A percentile compares a stretch with the other conserved stretches of the same genome.
Evolutionary conservation across 208 protist species (phyloP).

Genomic region (Trypanosoma melophagium): DNA sequence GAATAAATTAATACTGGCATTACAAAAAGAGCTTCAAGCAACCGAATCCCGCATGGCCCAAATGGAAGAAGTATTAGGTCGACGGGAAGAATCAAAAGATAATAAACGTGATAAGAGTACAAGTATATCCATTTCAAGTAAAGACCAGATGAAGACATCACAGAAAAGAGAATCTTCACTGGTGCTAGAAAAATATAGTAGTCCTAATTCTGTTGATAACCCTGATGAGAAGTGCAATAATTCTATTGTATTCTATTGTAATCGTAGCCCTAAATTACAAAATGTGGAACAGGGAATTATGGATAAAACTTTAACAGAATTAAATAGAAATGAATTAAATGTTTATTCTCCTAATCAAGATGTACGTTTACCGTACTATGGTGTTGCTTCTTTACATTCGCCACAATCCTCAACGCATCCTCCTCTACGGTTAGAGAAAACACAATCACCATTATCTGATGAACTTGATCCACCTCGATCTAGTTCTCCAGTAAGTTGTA

Average conservation of each 20-base stretch:
- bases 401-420: too few relatives aligned
- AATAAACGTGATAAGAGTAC: not conserved
- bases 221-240: not conserved
- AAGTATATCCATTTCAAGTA: not conserved
- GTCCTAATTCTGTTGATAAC: not conserved
- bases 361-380: not conserved
- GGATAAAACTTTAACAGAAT: not conserved
- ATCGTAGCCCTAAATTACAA: not conserved
- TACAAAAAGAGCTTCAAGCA: constrained; percentile 24
- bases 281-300: not conserved
- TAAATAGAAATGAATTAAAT: not conserved
- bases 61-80: constrained; percentile 25
- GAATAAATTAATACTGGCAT: constrained; percentile 10
- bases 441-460: not conserved
- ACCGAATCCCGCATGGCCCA: constrained; percentile 20
- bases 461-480: not conserved
- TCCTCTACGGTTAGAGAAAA: not conserved
- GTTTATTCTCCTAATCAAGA: not conserved
- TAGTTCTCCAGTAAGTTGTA: not conserved
- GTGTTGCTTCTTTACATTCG: not conserved
- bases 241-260: not conserved
- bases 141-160: not conserved
- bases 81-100: not conserved
- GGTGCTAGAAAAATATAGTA: not conserved
- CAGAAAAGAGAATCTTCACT: not conserved